Conservation (phyloP, 768 basidiomycete genomes). For the Mycena pura region DNA sequence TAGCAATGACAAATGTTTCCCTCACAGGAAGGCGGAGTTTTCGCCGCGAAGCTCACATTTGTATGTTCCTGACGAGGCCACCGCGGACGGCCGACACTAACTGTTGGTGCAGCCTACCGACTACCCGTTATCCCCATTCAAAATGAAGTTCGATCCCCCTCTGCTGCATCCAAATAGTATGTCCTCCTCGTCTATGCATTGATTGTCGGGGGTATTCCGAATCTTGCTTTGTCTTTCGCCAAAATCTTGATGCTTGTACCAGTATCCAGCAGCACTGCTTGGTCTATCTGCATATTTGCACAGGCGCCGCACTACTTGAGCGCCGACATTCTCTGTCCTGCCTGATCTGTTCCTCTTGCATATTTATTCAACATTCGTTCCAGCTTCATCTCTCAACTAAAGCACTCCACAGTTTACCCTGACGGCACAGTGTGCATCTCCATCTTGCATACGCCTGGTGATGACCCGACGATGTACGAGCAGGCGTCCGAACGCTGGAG, state of each 20-base stretch:
- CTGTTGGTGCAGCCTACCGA: constrained; percentile 70
- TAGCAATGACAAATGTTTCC: background rate
- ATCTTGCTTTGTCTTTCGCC: no score
- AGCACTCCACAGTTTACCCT: constrained; percentile 77
- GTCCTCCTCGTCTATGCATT: constrained; percentile 50
- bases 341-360: background rate
- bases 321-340: no score
- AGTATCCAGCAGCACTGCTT: no score
- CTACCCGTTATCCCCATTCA: constrained; percentile 98
- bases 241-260: no score
- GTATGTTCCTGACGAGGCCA: constrained; percentile 53
- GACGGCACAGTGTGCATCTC: constrained; percentile 99
- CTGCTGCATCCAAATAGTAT: constrained; percentile 98
- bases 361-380: no score
- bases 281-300: no score
- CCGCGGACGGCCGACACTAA: background rate
- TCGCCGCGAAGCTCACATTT: constrained; percentile 90
- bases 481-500: constrained; percentile 96
- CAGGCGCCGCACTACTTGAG: no score
- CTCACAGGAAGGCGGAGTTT: constrained; percentile 89
- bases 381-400: no score
- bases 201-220: no score
- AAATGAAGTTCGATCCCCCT: constrained; percentile 98
- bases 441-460: constrained; percentile 93
- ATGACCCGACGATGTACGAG: constrained; percentile 93